phyloP scores from a whole-genome alignment of 257 asterid genomes.

The Penstemon barbatus region DNA sequence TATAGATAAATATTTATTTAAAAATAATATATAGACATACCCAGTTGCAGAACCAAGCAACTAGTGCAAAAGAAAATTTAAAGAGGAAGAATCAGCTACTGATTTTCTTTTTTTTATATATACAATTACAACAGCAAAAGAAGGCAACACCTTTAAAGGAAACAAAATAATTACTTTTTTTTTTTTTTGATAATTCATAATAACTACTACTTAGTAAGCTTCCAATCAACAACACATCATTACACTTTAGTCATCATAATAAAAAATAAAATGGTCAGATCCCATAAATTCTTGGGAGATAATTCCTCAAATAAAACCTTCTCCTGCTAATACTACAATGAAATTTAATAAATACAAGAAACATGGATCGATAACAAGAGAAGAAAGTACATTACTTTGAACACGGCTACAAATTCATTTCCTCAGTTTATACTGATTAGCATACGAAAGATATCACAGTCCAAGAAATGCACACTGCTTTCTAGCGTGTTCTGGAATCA shows the following conservation, averaged over 20 bases:
- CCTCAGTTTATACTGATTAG: neutral
- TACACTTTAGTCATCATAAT: conserved; percentile 32
- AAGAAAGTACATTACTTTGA: conserved; percentile 10
- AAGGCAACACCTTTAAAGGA: neutral
- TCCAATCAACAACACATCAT: conserved; percentile 33
- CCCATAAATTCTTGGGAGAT: neutral
- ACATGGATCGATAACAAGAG: neutral
- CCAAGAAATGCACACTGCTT: conserved; percentile 74
- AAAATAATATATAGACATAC: too few relatives aligned
- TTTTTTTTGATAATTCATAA: too few relatives aligned
- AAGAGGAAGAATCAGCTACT: neutral
- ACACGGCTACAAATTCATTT: conserved; percentile 25
- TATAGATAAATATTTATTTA: too few relatives aligned
- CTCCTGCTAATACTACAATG: conserved; percentile 34
- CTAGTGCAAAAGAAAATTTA: too few relatives aligned
- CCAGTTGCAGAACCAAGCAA: too few relatives aligned
- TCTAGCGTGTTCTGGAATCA: conserved; percentile 76
- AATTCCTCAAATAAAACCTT: conserved; percentile 15
- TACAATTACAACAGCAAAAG: neutral
- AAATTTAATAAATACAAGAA: conserved; percentile 40
- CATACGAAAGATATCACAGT: conserved; percentile 29
- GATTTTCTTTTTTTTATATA: neutral
- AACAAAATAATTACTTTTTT: neutral
- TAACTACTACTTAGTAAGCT: conserved; percentile 25
- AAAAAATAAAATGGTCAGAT: conserved; percentile 32